These are phyloP conservation scores for Pestalotiopsis sp. DNA, from an alignment of 2,329 filamentous ascomycete species.

Conservation along the genomic window DNA sequence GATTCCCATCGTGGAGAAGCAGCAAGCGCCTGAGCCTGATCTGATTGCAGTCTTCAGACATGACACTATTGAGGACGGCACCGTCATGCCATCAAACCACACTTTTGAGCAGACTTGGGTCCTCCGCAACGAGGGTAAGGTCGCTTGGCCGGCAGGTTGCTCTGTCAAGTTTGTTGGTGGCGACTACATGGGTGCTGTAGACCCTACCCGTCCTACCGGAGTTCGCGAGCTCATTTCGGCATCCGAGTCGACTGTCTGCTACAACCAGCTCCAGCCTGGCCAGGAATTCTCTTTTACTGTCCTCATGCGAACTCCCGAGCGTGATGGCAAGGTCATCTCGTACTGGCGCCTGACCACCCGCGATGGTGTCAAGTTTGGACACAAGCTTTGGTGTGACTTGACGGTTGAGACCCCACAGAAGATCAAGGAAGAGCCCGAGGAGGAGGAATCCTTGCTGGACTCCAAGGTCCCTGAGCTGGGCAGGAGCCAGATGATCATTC, in stretches of 20 bases:
- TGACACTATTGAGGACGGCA: slow-evolving; percentile 81
- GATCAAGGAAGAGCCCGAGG: slow-evolving; percentile 46
- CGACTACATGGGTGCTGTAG: slow-evolving; percentile 93
- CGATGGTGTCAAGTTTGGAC: slow-evolving; percentile 82
- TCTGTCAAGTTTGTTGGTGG: slow-evolving; percentile 90
- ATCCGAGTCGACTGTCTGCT: slow-evolving; percentile 79
- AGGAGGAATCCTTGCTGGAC: slow-evolving; percentile 20
- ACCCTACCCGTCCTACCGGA: slow-evolving; percentile 77
- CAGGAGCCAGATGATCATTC: slow-evolving; percentile 88
- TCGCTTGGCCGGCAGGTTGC: slow-evolving; percentile 85
- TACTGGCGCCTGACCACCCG: slow-evolving; percentile 93
- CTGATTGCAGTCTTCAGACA: slow-evolving; percentile 68
- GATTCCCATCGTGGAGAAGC: slow-evolving; percentile 25
- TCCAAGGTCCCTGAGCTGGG: slow-evolving; percentile 21
- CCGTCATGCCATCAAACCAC: slow-evolving; percentile 67
- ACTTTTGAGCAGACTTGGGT: slow-evolving; percentile 92
- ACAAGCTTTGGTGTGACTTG: slow-evolving; percentile 94
- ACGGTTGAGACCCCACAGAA: slow-evolving; percentile 65
- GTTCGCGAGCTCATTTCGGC: slow-evolving; percentile 76
- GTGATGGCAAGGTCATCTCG: slow-evolving; percentile 80
- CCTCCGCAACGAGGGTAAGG: slow-evolving; percentile 79
- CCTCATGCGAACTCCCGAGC: slow-evolving; percentile 76
- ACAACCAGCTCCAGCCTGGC: slow-evolving; percentile 69
- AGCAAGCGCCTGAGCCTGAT: slow-evolving; percentile 25
- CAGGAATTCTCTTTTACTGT: slow-evolving; percentile 82